Base-by-base conservation (phyloP, 164 flowering plant species). In the Chimonanthus salicifolius region DNA sequence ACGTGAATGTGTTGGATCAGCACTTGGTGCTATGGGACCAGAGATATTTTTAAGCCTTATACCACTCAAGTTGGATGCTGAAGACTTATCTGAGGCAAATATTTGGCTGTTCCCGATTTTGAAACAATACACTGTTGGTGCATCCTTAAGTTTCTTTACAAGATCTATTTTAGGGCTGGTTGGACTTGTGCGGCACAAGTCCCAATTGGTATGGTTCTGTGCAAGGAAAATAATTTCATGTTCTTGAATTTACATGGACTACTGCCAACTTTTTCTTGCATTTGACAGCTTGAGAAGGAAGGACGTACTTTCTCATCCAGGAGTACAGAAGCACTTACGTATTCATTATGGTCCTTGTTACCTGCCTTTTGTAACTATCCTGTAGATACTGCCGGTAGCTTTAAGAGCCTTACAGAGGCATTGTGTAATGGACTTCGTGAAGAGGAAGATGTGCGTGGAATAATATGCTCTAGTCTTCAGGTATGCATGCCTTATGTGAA, bases 351-450 rank as follows among this genome's bases (percentile, higher is more conserved):
- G 98, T 94, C 98, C 11, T 82, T 96, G 79, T 73, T 96, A 74
- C 97, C 98, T 75, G 87, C 98, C 47, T 96, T 94, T 82, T 96
- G 99, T 86, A 91, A 92, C 81, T 96, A 92, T 78, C 92, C 99
- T 67, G 18, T 80, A 64, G 99, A 96, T 73, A 92, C 94, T 72
- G 90, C 94, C 68, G 79, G 81, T 80, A 87, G 90, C 79, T 94
- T 96, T 75, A 84, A 85, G 78, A 87, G 78, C 74, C 87, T 96
- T 3, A 73, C 76, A 80, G 76, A 77, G 69, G 68, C 69, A 46
- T 70, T 94, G 70, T 81, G 87, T 68, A 50, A 58, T 74, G 89
- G 86, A 45, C 87, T 96, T 66, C 79, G 68, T 69, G 92, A 89
- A 64, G 90, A 89, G 71, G 83, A 84, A 62, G 89, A 89, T 75